Base-by-base conservation (phyloP, 1,284 basidiomycete species). In the Cryptococcus hybrid region DNA sequence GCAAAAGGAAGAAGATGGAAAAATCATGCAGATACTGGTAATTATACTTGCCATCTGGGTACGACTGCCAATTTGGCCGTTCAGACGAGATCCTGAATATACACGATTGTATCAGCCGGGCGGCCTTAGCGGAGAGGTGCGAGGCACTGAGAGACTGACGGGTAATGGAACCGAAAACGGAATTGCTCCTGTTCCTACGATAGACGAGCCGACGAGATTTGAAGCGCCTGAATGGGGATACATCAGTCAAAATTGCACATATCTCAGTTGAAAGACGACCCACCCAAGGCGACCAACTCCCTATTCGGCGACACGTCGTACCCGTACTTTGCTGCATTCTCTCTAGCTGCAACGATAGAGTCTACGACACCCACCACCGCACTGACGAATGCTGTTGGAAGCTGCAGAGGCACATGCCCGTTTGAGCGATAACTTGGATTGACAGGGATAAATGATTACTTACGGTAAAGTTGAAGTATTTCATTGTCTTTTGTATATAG, bases 301-400 rank as follows among this genome's bases (percentile, higher is more conserved):
- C 93, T 86, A 71, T 96, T 96, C 0, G 93, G 91, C 63, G 88
- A 89, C 66, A 97, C 89, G 0, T 88, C 84, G 73, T 97, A 88
- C 2, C 90, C 88, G 69, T 88, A 95, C 30, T 86, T 85, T 3
- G 86, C 83, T 0, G 86, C 85, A 62, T 89, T 92, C 72, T 94
- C 91, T 69, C 96, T 84, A 43, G 90, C 89, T 3, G 90, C 80
- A 15, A 82, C 81, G 74, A 90, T 91, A 45, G 89, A 92, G 72
- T 93, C 91, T 60, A 88, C 88, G 72, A 92, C 92, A 66, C 91
- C 86, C 67, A 90, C 83, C 7, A 91, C 86, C 1, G 77, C 75
- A 53, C 73, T 74, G 44, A 79, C 78, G 48, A 75, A 76, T 1
- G 78, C 75, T 0, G 76, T 77, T 0, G 77, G 70, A 58, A 79